Conservation (phyloP, 805 yeast genomes). For the Metschnikowia gelsemii region DNA sequence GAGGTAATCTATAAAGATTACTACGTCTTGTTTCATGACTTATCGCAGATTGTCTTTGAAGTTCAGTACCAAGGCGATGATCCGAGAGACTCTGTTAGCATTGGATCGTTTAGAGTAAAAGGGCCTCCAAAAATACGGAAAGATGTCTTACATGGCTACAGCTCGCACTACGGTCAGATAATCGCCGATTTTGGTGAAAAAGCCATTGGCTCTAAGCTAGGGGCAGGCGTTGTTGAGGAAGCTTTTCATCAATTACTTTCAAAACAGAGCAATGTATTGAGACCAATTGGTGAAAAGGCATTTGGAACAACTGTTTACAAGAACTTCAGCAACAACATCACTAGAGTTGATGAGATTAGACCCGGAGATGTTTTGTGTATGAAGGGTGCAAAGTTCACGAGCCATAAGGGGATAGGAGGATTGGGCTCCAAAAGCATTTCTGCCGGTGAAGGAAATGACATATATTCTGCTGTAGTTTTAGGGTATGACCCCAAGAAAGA, state of each 20-base stretch:
- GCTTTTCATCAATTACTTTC: conserved; percentile 23
- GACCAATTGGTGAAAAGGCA: conserved; percentile 62
- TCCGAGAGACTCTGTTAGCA: conserved; percentile 50
- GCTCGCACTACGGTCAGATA: conserved; percentile 50
- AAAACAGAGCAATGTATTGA: conserved; percentile 31
- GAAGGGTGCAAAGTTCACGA: conserved; percentile 69
- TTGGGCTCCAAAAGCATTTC: conserved; percentile 38
- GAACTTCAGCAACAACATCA: conserved; percentile 44
- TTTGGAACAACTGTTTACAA: conserved; percentile 73
- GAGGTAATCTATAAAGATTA: conserved; percentile 55
- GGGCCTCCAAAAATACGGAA: conserved; percentile 48
- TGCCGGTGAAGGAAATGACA: conserved; percentile 52
- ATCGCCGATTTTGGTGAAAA: conserved; percentile 40
- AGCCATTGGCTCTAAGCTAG: conserved; percentile 33
- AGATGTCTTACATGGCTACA: conserved; percentile 48
- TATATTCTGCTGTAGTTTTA: conserved; percentile 54
- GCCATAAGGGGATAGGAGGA: conserved; percentile 52
- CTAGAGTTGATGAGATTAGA: conserved; percentile 58
- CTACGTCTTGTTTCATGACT: conserved; percentile 70
- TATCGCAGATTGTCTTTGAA: conserved; percentile 62
- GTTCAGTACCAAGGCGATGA: conserved; percentile 53
- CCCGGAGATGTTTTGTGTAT: conserved; percentile 86
- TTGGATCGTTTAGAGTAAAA: conserved; percentile 27
- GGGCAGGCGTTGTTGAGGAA: conserved; percentile 28
- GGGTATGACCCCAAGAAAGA: conserved; percentile 74